A percentile compares a stretch with the other conserved stretches of the same genome.
phyloP scores from a whole-genome alignment of 495 filamentous ascomycete species.

The Parmelia sp. region DNA sequence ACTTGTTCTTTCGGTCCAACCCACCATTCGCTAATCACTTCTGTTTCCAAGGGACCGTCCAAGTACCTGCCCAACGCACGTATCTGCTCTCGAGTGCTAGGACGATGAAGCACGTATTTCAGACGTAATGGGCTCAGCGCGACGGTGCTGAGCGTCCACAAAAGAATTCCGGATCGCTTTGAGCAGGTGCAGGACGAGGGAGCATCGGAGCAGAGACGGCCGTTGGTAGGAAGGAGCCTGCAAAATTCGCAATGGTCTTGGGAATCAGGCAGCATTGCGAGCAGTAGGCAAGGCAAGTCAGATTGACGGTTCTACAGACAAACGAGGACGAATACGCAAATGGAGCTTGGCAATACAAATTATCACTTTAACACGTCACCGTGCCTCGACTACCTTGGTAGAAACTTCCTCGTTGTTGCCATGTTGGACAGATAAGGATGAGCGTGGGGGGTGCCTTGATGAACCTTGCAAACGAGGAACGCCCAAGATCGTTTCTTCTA shows the following conservation, averaged over 20 bases:
- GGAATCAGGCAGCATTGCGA: background rate
- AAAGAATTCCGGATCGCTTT: background rate
- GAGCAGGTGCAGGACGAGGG: constrained; percentile 6
- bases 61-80: background rate
- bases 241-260: background rate
- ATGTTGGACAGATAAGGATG: background rate
- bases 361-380: background rate
- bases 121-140: background rate
- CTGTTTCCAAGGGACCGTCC: background rate
- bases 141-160: background rate
- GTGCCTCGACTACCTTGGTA: background rate
- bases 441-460: background rate
- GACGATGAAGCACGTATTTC: background rate
- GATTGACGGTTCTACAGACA: background rate
- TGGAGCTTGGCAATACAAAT: background rate
- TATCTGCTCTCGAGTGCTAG: background rate
- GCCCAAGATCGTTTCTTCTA: background rate
- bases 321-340: background rate
- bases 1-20: background rate
- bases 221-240: background rate
- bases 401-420: background rate
- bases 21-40: constrained; percentile 1
- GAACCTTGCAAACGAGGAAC: background rate
- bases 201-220: background rate
- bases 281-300: background rate